phyloP scores from a whole-genome alignment of 2,329 filamentous ascomycete species.

The Trichoderma sp. region DNA sequence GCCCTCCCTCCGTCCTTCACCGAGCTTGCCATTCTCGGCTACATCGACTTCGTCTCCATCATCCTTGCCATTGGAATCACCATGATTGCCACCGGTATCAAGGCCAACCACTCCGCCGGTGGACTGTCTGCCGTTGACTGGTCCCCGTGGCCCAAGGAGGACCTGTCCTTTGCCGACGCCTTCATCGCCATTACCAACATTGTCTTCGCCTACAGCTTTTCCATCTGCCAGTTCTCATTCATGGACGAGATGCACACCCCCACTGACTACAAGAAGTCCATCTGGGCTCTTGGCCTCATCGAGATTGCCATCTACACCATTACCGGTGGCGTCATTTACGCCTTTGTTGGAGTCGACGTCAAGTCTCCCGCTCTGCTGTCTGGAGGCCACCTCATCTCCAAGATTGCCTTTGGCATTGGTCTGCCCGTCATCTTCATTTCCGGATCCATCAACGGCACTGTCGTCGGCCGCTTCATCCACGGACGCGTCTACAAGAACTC shows the following conservation, averaged over 20 bases:
- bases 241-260: conserved; percentile 60
- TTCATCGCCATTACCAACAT: conserved; percentile 70
- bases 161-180: conserved; percentile 55
- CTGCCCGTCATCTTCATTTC: conserved; percentile 75
- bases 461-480: conserved; percentile 52
- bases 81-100: conserved; percentile 66
- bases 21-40: conserved; percentile 54
- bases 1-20: conserved; percentile 54
- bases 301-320: conserved; percentile 69
- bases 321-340: conserved; percentile 69
- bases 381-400: conserved; percentile 60
- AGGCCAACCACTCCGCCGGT: conserved; percentile 39
- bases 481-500: conserved; percentile 50
- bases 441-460: conserved; percentile 67
- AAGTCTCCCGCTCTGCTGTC: conserved; percentile 70
- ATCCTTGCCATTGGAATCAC: conserved; percentile 65
- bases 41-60: conserved; percentile 65
- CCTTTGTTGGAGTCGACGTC: conserved; percentile 67
- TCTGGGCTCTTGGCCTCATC: conserved; percentile 63
- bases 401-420: conserved; percentile 71
- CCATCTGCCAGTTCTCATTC: conserved; percentile 56
- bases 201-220: conserved; percentile 68
- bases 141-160: conserved; percentile 52
- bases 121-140: conserved; percentile 43
- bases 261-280: conserved; percentile 54